A percentile compares a stretch with the other conserved stretches of the same genome.
Conservation (phyloP, 805 yeast genomes). For the Sungouiella blattae region DNA sequence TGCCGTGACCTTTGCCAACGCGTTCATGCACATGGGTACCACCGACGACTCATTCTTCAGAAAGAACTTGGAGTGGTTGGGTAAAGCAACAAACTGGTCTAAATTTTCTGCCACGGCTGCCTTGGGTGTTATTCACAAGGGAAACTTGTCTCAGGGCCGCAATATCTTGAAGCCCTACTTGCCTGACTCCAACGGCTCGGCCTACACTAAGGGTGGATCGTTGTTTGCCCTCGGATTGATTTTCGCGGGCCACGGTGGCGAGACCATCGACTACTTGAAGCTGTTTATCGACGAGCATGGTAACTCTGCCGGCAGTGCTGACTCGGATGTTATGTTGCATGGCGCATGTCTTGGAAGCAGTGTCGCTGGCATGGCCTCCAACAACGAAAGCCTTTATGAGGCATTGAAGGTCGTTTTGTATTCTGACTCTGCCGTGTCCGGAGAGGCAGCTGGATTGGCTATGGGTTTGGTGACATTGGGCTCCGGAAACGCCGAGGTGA, state of each 20-base stretch:
- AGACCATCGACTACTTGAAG: constrained; percentile 75
- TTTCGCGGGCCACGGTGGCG: constrained; percentile 94
- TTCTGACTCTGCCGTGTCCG: constrained; percentile 88
- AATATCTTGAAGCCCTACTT: constrained; percentile 84
- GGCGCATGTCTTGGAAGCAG: constrained; percentile 96
- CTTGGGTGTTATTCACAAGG: constrained; percentile 93
- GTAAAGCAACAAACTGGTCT: constrained; percentile 98
- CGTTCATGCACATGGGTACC: constrained; percentile 94
- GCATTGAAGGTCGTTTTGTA: constrained; percentile 79
- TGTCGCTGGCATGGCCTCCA: constrained; percentile 94
- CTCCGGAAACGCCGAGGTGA: constrained; percentile 66
- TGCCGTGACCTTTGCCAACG: constrained; percentile 92
- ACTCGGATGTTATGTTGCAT: constrained; percentile 80
- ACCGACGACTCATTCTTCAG: constrained; percentile 91
- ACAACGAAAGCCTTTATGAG: constrained; percentile 69
- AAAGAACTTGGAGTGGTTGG: constrained; percentile 90
- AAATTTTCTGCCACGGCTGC: constrained; percentile 98
- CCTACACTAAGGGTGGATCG: constrained; percentile 94
- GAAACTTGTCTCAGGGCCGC: constrained; percentile 88
- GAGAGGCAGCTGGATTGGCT: constrained; percentile 93
- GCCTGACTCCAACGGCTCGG: constrained; percentile 75
- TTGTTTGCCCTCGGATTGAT: constrained; percentile 89
- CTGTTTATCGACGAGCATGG: constrained; percentile 65
- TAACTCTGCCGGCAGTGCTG: constrained; percentile 61
- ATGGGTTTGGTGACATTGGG: constrained; percentile 97